Percentiles rank a stretch among this genome's conserved stretches.
Evolutionary conservation across 768 basidiomycete genomes (phyloP).

Genomic region (Psilocybe tampanensis): DNA sequence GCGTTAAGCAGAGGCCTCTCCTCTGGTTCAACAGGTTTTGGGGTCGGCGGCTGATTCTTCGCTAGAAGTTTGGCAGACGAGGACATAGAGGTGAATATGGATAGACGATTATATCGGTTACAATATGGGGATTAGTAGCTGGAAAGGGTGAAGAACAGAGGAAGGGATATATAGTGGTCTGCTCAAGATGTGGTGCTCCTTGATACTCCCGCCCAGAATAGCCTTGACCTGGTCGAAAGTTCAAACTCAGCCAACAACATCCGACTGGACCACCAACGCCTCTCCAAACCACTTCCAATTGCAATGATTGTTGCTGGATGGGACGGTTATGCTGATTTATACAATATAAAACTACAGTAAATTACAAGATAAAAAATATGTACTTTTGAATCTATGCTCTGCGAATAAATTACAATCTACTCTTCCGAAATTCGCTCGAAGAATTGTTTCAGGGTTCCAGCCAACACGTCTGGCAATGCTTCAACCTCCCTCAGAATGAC

Average conservation of each 20-base stretch:
- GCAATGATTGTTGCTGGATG: too few species aligned
- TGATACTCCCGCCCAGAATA: too few species aligned
- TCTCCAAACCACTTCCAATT: too few species aligned
- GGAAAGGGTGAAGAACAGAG: too few species aligned
- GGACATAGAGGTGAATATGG: background rate
- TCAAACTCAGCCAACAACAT: too few species aligned
- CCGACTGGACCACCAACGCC: too few species aligned
- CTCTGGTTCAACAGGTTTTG: conserved; percentile 22
- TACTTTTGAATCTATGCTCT: background rate
- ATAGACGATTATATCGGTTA: background rate
- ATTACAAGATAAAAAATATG: background rate
- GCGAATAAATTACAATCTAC: conserved; percentile 28
- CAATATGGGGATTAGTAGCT: background rate
- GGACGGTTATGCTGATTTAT: background rate
- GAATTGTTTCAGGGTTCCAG: conserved; percentile 89
- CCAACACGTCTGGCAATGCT: conserved; percentile 87
- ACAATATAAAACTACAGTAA: background rate
- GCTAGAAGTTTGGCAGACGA: conserved; percentile 3
- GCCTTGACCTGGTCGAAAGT: too few species aligned
- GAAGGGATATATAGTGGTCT: too few species aligned
- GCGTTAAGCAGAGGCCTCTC: conserved; percentile 40
- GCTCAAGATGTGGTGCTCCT: too few species aligned
- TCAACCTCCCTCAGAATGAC: conserved; percentile 91
- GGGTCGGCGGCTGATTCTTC: conserved; percentile 1
- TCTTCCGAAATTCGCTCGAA: conserved; percentile 83